Percentiles rank a stretch among this genome's conserved stretches.
phyloP scores from a whole-genome alignment of 306 rosid genomes.

The Clitoria ternatea region DNA sequence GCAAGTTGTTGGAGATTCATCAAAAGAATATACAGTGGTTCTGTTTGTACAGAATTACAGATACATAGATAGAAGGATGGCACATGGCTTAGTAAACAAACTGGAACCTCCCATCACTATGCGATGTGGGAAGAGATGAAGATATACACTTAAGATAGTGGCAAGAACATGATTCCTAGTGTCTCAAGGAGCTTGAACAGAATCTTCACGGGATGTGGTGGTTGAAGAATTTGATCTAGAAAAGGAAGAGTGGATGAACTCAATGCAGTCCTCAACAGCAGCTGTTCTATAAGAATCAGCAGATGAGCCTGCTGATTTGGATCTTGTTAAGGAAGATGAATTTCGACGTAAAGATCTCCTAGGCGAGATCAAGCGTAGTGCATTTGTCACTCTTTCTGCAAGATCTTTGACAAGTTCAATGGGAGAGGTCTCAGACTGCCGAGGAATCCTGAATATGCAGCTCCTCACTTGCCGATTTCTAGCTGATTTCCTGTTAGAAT shows the following conservation, averaged over 20 bases:
- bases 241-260: slow-evolving; percentile 73
- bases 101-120: neutral
- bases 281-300: slow-evolving; percentile 57
- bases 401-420: slow-evolving; percentile 55
- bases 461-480: slow-evolving; percentile 29
- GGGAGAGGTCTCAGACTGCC: slow-evolving; percentile 40
- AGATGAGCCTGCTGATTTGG: slow-evolving; percentile 46
- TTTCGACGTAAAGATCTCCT: slow-evolving; percentile 36
- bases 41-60: neutral
- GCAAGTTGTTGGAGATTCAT: neutral
- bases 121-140: neutral
- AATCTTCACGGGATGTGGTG: slow-evolving; percentile 16
- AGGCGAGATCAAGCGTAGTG: slow-evolving; percentile 38
- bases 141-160: neutral
- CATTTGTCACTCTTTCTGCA: slow-evolving; percentile 51
- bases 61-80: neutral
- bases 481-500: slow-evolving; percentile 22
- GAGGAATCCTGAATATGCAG: slow-evolving; percentile 42
- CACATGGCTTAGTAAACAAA: neutral
- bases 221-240: slow-evolving; percentile 58
- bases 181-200: slow-evolving; percentile 15
- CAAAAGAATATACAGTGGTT: slow-evolving; percentile 5
- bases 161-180: slow-evolving; percentile 6
- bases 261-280: slow-evolving; percentile 85
- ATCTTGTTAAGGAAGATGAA: slow-evolving; percentile 36